These are phyloP conservation scores for Epichloe brachyelytri DNA, from an alignment of 2,329 filamentous ascomycete genomes.

Conservation along the genomic window DNA sequence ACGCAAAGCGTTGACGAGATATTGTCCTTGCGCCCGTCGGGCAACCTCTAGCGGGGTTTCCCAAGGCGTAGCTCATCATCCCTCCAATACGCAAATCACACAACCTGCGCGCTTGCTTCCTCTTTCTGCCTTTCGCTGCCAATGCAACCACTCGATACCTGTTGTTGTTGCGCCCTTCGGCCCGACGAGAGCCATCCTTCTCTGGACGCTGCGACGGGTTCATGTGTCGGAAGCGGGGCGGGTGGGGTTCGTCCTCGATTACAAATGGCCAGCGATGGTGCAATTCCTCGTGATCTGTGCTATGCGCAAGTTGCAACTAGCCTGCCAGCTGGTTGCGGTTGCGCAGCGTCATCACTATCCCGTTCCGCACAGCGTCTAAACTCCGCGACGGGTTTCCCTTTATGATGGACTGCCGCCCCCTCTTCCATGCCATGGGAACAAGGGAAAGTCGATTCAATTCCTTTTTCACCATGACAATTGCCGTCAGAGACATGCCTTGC, in stretches of 20 bases:
- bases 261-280: conserved; percentile 41
- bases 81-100: conserved; percentile 2
- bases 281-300: conserved; percentile 47
- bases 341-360: background rate
- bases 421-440: background rate
- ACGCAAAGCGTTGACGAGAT: background rate
- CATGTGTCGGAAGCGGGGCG: conserved; percentile 14
- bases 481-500: background rate
- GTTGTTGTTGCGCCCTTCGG: background rate
- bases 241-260: conserved; percentile 16
- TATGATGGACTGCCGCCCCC: background rate
- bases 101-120: conserved; percentile 1
- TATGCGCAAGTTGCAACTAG: conserved; percentile 1
- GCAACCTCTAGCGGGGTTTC: background rate
- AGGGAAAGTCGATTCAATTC: too few species aligned
- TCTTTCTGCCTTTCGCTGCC: background rate
- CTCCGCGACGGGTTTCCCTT: background rate
- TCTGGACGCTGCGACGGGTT: conserved; percentile 9
- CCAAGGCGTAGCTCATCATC: background rate
- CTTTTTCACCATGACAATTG: too few species aligned
- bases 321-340: background rate
- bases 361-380: background rate
- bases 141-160: conserved; percentile 1
- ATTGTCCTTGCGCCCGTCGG: background rate
- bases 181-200: background rate